Conservation (phyloP, 2,329 filamentous ascomycete genomes). For the Arthroderma uncinatum region DNA sequence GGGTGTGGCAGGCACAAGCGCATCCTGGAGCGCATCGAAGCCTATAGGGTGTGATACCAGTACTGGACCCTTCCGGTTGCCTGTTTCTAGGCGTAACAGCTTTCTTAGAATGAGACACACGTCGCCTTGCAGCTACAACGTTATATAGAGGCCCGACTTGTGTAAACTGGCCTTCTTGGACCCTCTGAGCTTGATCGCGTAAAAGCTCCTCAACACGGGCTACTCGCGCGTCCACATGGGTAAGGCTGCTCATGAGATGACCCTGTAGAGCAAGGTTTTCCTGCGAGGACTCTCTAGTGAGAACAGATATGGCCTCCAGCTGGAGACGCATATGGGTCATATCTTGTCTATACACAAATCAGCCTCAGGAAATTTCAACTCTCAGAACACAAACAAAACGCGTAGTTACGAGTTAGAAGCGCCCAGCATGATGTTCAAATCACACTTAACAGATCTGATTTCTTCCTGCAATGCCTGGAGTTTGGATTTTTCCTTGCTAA, state of each 20-base stretch:
- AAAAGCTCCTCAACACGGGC: constrained; percentile 21
- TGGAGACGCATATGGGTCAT: constrained; percentile 19
- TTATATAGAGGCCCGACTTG: constrained; percentile 20
- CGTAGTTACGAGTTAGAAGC: constrained; percentile 21
- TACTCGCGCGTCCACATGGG: constrained; percentile 20
- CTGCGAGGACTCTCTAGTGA: constrained; percentile 12
- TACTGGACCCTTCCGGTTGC: background rate
- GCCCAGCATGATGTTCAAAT: constrained; percentile 22
- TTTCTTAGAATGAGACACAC: background rate
- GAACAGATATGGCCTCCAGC: constrained; percentile 20
- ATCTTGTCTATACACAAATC: constrained; percentile 15
- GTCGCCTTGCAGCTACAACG: background rate
- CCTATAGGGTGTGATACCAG: background rate
- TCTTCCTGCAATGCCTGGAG: constrained; percentile 21
- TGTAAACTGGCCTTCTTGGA: constrained; percentile 18
- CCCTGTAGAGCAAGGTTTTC: constrained; percentile 17
- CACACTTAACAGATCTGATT: constrained; percentile 21
- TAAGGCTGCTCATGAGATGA: constrained; percentile 16
- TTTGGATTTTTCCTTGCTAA: constrained; percentile 16
- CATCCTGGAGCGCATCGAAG: constrained; percentile 15
- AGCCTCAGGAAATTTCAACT: background rate
- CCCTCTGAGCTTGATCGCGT: constrained; percentile 16
- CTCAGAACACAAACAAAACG: background rate
- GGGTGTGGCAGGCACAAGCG: constrained; percentile 17
- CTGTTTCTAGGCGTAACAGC: background rate